Conservation (phyloP, 2,329 filamentous ascomycete species). For the Aspergillus sp. region DNA sequence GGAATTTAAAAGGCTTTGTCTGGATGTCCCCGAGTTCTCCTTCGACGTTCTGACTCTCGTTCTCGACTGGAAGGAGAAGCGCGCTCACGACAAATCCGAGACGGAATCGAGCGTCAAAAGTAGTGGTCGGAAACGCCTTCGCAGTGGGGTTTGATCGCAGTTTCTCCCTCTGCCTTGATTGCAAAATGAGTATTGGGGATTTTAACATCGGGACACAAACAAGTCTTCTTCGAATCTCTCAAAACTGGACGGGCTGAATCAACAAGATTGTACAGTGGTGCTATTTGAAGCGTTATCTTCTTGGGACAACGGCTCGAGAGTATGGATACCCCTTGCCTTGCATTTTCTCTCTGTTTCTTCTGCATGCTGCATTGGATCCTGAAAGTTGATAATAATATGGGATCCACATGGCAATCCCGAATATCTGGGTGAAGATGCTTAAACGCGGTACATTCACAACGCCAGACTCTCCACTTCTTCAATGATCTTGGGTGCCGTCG, state of each 20-base stretch:
- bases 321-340: too few relatives aligned
- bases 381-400: too few relatives aligned
- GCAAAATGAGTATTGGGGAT: too few relatives aligned
- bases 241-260: too few relatives aligned
- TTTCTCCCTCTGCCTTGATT: too few relatives aligned
- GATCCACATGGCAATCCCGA: too few relatives aligned
- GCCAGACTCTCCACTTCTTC: slow-evolving; percentile 60
- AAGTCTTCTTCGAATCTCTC: too few relatives aligned
- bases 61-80: slow-evolving; percentile 45
- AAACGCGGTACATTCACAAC: slow-evolving; percentile 12
- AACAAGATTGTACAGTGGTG: neutral
- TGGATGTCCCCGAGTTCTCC: slow-evolving; percentile 87
- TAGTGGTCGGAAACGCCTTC: slow-evolving; percentile 39
- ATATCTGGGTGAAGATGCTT: too few relatives aligned
- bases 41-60: slow-evolving; percentile 77
- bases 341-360: too few relatives aligned
- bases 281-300: neutral
- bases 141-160: slow-evolving; percentile 23
- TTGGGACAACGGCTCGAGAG: neutral
- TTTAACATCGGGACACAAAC: too few relatives aligned
- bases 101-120: slow-evolving; percentile 32
- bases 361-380: too few relatives aligned
- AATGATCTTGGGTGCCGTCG: slow-evolving; percentile 69
- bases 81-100: slow-evolving; percentile 33
- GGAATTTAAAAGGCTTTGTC: slow-evolving; percentile 79